These are phyloP conservation scores for Botrytis elliptica DNA, from an alignment of 2,329 filamentous ascomycete species.

Conservation along the genomic window DNA sequence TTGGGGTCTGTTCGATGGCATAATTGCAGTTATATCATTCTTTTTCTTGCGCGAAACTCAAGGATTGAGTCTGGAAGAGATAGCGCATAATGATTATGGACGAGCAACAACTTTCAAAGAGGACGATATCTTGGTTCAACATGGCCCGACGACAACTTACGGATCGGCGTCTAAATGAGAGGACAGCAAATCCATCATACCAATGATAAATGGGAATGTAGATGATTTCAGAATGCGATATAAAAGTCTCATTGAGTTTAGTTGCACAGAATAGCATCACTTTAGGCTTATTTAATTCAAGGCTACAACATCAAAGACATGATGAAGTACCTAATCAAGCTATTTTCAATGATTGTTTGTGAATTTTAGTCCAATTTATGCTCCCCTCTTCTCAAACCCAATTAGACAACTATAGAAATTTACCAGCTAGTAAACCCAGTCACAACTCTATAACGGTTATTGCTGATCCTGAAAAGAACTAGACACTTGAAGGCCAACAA, in stretches of 20 bases:
- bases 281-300: not conserved
- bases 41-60: not conserved
- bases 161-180: not conserved
- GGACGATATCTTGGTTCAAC: not conserved
- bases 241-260: not conserved
- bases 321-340: not conserved
- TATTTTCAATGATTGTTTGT: not conserved
- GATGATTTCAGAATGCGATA: not conserved
- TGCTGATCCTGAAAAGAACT: not conserved
- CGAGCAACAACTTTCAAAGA: not conserved
- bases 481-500: not conserved
- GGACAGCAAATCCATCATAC: not conserved
- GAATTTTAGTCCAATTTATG: not conserved
- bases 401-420: not conserved
- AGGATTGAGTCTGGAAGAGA: not conserved
- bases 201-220: not conserved
- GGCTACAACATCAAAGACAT: not conserved
- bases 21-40: not conserved
- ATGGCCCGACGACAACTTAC: not conserved
- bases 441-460: not conserved
- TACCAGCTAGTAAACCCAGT: not conserved
- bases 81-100: not conserved
- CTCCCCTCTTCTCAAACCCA: not conserved
- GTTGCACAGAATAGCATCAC: not conserved
- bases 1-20: not conserved